A percentile compares a stretch with the other conserved stretches of the same genome.
Evolutionary conservation across 129 eudicot genomes (phyloP).

Genomic region (Chrysanthemum makinoi): DNA sequence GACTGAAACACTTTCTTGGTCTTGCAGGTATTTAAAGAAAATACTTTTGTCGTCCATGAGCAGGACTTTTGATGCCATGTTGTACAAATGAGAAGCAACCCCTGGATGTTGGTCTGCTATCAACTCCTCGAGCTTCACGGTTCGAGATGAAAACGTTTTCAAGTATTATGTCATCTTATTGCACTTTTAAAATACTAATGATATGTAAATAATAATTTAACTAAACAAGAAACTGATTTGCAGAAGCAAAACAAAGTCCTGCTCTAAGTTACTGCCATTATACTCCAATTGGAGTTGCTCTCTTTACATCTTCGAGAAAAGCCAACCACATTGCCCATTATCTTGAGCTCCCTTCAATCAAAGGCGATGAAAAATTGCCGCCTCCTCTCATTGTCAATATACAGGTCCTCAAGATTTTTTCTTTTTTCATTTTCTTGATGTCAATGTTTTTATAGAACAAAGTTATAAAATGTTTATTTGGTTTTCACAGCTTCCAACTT

Average conservation of each 20-base stretch:
- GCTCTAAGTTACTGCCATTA: constrained; percentile 67
- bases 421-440: neutral
- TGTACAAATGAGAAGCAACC: constrained; percentile 46
- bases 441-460: neutral
- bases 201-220: neutral
- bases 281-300: constrained; percentile 68
- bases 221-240: constrained; percentile 21
- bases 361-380: constrained; percentile 45
- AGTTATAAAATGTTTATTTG: neutral
- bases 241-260: constrained; percentile 72
- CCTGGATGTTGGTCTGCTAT: constrained; percentile 76
- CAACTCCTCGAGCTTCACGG: constrained; percentile 62
- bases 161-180: constrained; percentile 34
- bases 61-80: constrained; percentile 60
- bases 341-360: constrained; percentile 67
- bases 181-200: neutral
- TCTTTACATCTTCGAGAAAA: constrained; percentile 63
- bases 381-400: constrained; percentile 69
- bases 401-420: constrained; percentile 39
- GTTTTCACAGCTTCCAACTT: constrained; percentile 66
- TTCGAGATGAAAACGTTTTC: constrained; percentile 24
- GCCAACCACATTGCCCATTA: constrained; percentile 77
- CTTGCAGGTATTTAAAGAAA: constrained; percentile 50
- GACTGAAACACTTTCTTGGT: neutral
- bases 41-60: constrained; percentile 57